phyloP scores from a whole-genome alignment of 2,329 filamentous ascomycete species.

The Exophiala spinifera region DNA sequence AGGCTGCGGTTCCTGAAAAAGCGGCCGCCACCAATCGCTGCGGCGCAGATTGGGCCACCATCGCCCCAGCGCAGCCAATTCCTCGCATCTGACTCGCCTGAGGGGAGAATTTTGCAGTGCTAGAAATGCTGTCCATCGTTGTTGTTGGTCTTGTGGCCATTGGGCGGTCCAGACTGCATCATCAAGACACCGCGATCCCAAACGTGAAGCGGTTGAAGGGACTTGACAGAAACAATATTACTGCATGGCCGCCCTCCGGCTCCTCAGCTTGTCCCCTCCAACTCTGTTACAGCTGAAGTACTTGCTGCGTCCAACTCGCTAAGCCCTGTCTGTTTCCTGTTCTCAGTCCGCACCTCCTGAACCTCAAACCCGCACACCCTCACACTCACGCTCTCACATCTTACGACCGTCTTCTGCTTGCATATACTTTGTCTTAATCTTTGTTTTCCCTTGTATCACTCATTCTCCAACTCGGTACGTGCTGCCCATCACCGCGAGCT shows the following conservation, averaged over 20 bases:
- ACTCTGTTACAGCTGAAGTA: no score
- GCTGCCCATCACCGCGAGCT: not conserved
- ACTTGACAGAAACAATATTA: no score
- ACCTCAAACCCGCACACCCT: not conserved
- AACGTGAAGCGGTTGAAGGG: no score
- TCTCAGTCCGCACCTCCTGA: not conserved
- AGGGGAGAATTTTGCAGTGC: no score
- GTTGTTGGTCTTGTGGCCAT: no score
- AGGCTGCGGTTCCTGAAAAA: constrained; percentile 3
- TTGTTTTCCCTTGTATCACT: constrained; percentile 5
- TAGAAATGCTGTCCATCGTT: no score
- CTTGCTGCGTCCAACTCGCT: not conserved
- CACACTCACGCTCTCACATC: no score
- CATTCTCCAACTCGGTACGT: constrained; percentile 18
- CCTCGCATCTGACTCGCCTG: not conserved
- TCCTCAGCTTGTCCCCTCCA: no score
- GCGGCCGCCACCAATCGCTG: not conserved
- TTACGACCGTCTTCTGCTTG: constrained; percentile 5
- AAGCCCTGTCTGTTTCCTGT: not conserved
- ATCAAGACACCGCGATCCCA: no score
- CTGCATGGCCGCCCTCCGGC: no score
- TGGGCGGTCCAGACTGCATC: no score
- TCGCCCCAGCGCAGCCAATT: not conserved
- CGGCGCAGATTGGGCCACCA: not conserved
- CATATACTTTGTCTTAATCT: not conserved